Conservation (phyloP, 2,329 filamentous ascomycete species). For the Helminthosporium solani region DNA sequence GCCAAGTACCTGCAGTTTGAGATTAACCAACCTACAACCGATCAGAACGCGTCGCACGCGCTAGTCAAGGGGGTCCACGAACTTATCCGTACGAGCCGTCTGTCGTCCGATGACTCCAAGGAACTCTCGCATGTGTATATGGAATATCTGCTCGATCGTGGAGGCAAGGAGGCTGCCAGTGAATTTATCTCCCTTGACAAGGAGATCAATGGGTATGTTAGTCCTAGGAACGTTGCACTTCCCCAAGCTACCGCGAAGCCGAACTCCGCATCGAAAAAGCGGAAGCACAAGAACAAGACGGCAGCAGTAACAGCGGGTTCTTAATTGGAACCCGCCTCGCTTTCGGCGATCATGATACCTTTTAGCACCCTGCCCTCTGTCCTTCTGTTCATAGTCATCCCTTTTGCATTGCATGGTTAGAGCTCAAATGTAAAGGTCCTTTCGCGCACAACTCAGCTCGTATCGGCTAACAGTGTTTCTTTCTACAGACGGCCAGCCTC, state of each 20-base stretch:
- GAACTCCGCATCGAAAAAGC: slow-evolving; percentile 38
- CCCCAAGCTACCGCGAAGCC: slow-evolving; percentile 29
- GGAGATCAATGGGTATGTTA: slow-evolving; percentile 72
- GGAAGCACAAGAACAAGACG: slow-evolving; percentile 13
- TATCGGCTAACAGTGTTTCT: no score
- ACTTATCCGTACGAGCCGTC: slow-evolving; percentile 71
- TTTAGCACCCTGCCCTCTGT: not conserved
- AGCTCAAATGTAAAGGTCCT: slow-evolving; percentile 12
- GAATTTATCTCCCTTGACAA: slow-evolving; percentile 81
- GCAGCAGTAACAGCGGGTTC: not conserved
- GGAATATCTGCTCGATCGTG: slow-evolving; percentile 78
- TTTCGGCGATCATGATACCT: not conserved
- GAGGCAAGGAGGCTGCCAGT: slow-evolving; percentile 79
- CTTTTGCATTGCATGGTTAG: slow-evolving; percentile 3
- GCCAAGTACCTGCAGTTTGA: slow-evolving; percentile 86
- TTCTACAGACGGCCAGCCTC: no score
- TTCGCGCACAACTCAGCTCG: no score
- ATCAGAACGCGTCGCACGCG: slow-evolving; percentile 63
- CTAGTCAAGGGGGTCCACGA: slow-evolving; percentile 81
- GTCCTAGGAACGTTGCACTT: slow-evolving; percentile 31
- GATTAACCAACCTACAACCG: slow-evolving; percentile 72
- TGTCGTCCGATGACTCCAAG: slow-evolving; percentile 67
- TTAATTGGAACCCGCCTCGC: not conserved
- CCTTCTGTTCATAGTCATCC: not conserved
- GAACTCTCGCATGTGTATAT: slow-evolving; percentile 79